Evolutionary conservation across 139 green algal species (phyloP).

Genomic region (Eudorina sp.): DNA sequence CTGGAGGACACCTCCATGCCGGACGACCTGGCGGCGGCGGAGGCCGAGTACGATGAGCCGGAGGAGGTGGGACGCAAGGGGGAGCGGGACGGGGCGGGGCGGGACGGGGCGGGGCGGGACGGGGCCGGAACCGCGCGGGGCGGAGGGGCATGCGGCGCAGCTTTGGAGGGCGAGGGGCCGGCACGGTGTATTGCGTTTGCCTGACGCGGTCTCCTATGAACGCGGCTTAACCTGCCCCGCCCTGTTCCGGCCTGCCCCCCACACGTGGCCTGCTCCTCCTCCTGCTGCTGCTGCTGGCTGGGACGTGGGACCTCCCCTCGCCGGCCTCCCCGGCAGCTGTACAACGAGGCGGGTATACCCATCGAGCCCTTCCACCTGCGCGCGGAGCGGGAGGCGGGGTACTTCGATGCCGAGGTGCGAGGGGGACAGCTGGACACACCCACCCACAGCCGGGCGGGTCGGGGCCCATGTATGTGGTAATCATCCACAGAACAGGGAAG

Average conservation of each 20-base stretch:
- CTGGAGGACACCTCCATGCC: slow-evolving; percentile 50
- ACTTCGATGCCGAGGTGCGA: slow-evolving; percentile 68
- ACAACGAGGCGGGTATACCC: slow-evolving; percentile 72
- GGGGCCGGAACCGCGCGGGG: too few relatives aligned
- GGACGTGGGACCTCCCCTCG: too few relatives aligned
- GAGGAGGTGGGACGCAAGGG: slow-evolving; percentile 52
- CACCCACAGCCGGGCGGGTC: too few relatives aligned
- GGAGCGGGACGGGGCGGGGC: neutral
- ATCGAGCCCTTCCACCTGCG: slow-evolving; percentile 91
- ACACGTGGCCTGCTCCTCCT: neutral
- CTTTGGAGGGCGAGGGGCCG: too few relatives aligned
- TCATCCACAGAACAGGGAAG: too few relatives aligned
- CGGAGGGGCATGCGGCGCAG: too few relatives aligned
- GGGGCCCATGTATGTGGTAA: too few relatives aligned
- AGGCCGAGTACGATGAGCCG: slow-evolving; percentile 69
- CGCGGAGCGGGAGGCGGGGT: slow-evolving; percentile 73
- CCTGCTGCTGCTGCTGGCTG: neutral
- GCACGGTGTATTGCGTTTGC: too few relatives aligned
- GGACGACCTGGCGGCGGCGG: slow-evolving; percentile 57
- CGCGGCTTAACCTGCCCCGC: too few relatives aligned
- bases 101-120: too few relatives aligned
- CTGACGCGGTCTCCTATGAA: too few relatives aligned
- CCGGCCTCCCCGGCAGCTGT: slow-evolving; percentile 48
- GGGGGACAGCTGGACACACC: too few relatives aligned
- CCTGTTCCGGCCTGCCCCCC: neutral